phyloP scores from a whole-genome alignment of 257 asterid species.

The Przewalskia tangutica region DNA sequence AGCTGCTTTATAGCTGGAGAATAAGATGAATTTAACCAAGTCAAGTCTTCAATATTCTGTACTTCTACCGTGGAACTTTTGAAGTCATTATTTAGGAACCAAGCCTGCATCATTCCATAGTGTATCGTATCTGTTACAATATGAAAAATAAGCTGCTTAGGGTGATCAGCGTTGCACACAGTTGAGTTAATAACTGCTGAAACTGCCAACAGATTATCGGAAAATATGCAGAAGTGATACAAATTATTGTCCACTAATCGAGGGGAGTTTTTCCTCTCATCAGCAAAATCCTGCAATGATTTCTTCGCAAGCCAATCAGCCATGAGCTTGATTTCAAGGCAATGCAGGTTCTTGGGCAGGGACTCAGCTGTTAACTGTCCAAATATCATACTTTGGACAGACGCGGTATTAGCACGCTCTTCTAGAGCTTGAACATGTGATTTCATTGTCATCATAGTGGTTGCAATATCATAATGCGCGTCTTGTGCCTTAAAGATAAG shows the following conservation, averaged over 20 bases:
- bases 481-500: slow-evolving; percentile 67
- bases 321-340: slow-evolving; percentile 52
- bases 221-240: slow-evolving; percentile 77
- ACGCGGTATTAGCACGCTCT: slow-evolving; percentile 53
- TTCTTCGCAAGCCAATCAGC: slow-evolving; percentile 49
- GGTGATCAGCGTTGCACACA: slow-evolving; percentile 67
- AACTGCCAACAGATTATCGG: slow-evolving; percentile 68
- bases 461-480: slow-evolving; percentile 72
- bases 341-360: slow-evolving; percentile 53
- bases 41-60: slow-evolving; percentile 54
- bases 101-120: slow-evolving; percentile 75
- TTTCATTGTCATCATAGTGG: slow-evolving; percentile 70
- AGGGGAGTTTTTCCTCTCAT: slow-evolving; percentile 50
- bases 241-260: slow-evolving; percentile 61
- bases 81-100: slow-evolving; percentile 62
- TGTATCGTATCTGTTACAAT: slow-evolving; percentile 55
- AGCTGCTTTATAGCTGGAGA: slow-evolving; percentile 53
- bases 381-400: slow-evolving; percentile 47
- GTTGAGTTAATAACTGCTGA: slow-evolving; percentile 73
- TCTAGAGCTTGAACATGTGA: slow-evolving; percentile 71
- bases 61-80: slow-evolving; percentile 61
- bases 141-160: slow-evolving; percentile 73
- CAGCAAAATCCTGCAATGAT: slow-evolving; percentile 39
- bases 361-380: slow-evolving; percentile 67
- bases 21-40: slow-evolving; percentile 63